A percentile compares a stretch with the other conserved stretches of the same genome.
phyloP scores from a whole-genome alignment of 2,329 filamentous ascomycete species.

The Penicillium sp. region DNA sequence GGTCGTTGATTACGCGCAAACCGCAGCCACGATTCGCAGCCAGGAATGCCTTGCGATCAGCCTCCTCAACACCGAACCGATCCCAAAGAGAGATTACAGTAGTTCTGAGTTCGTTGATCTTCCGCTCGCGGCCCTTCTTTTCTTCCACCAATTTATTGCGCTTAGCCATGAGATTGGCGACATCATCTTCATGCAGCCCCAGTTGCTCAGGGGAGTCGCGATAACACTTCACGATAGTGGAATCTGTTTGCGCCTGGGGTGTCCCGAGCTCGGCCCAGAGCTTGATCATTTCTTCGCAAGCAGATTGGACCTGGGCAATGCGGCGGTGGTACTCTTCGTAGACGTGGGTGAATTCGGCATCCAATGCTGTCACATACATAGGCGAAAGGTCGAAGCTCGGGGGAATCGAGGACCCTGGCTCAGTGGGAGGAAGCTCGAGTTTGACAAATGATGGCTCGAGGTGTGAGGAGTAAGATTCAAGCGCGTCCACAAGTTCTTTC shows the following conservation, averaged over 20 bases:
- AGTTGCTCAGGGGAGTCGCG: conserved; percentile 87
- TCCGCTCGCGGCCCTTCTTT: conserved; percentile 74
- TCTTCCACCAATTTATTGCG: conserved; percentile 79
- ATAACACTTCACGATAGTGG: conserved; percentile 76
- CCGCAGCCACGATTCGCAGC: conserved; percentile 84
- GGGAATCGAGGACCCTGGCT: conserved; percentile 64
- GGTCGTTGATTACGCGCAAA: conserved; percentile 85
- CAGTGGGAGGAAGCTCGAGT: conserved; percentile 74
- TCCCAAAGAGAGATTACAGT: conserved; percentile 85
- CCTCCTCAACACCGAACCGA: conserved; percentile 71
- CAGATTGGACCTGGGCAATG: conserved; percentile 61
- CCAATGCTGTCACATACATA: conserved; percentile 74
- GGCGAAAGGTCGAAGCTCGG: conserved; percentile 87
- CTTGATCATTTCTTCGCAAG: conserved; percentile 78
- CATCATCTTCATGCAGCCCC: conserved; percentile 79
- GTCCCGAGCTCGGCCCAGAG: conserved; percentile 94
- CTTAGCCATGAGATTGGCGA: conserved; percentile 61
- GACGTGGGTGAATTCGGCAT: conserved; percentile 83
- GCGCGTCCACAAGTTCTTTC: conserved; percentile 81
- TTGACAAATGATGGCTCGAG: conserved; percentile 81
- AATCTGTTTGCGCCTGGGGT: conserved; percentile 85
- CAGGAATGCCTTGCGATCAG: conserved; percentile 75
- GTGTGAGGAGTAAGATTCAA: conserved; percentile 93
- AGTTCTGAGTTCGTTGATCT: conserved; percentile 62
- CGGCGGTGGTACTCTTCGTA: conserved; percentile 93